These are phyloP conservation scores for Colletotrichum sp. DNA, from an alignment of 2,329 filamentous ascomycete species.

Conservation along the genomic window DNA sequence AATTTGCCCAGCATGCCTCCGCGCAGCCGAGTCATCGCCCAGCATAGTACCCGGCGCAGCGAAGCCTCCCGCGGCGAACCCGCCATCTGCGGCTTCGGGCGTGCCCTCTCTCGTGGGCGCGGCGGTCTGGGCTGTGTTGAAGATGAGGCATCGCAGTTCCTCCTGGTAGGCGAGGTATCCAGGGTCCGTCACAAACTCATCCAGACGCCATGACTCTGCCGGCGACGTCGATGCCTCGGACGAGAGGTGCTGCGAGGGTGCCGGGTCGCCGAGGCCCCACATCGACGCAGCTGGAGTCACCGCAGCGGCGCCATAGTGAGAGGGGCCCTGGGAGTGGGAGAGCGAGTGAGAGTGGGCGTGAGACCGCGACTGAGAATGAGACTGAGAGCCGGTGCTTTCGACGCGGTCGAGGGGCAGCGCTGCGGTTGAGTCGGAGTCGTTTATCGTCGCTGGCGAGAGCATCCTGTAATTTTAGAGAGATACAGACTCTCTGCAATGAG, in stretches of 20 bases:
- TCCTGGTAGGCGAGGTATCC: constrained; percentile 51
- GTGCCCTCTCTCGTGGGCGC: constrained; percentile 44
- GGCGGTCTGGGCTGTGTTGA: constrained; percentile 48
- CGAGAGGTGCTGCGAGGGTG: constrained; percentile 14
- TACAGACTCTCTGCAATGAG: neutral
- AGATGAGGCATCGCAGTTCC: constrained; percentile 50
- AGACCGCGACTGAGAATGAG: neutral
- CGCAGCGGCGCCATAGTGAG: neutral
- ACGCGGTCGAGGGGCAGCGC: neutral
- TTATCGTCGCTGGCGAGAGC: neutral
- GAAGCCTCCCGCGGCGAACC: neutral
- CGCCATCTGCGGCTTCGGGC: constrained; percentile 28
- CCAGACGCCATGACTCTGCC: constrained; percentile 34
- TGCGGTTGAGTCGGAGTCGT: neutral
- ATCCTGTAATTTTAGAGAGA: neutral
- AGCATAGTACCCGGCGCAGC: constrained; percentile 12
- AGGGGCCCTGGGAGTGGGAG: neutral
- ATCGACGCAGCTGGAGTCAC: neutral
- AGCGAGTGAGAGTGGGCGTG: neutral
- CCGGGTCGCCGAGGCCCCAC: constrained; percentile 8
- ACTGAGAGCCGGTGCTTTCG: neutral
- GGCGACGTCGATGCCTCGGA: constrained; percentile 26
- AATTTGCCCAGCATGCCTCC: constrained; percentile 5
- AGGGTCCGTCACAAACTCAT: constrained; percentile 42
- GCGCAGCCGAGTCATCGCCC: constrained; percentile 1